Evolutionary conservation across 2,329 filamentous ascomycete species (phyloP).

Genomic region (Helotiales sp.): DNA sequence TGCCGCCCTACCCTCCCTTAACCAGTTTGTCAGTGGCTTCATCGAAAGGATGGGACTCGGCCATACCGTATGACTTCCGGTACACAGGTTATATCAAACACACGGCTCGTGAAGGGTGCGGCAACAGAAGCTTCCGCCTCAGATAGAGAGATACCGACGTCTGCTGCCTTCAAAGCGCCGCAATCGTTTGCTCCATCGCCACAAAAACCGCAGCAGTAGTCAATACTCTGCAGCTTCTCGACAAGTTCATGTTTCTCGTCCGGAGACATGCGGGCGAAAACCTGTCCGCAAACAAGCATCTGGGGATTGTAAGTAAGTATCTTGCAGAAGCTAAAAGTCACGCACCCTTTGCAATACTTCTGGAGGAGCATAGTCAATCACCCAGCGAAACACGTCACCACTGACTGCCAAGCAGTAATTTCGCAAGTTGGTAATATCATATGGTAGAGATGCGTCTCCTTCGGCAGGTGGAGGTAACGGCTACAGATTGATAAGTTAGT

Average conservation of each 20-base stretch:
- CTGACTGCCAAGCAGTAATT: conserved; percentile 89
- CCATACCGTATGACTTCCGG: conserved; percentile 79
- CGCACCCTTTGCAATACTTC: conserved; percentile 69
- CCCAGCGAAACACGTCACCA: conserved; percentile 95
- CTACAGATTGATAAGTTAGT: conserved; percentile 40
- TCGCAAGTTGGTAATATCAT: conserved; percentile 75
- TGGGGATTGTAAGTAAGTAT: conserved; percentile 38
- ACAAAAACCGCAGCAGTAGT: conserved; percentile 94
- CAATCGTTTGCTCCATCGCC: conserved; percentile 98
- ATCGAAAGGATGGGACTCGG: conserved; percentile 9
- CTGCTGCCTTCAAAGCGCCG: conserved; percentile 92
- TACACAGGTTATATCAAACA: conserved; percentile 97
- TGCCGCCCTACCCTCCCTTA: conserved; percentile 82
- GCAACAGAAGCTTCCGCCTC: conserved; percentile 97
- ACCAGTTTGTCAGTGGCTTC: conserved; percentile 13
- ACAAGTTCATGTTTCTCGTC: conserved; percentile 98
- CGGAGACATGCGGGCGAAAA: conserved; percentile 97
- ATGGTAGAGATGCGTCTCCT: conserved; percentile 79
- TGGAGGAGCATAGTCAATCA: conserved; percentile 86
- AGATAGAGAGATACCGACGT: conserved; percentile 94
- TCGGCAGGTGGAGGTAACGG: conserved; percentile 71
- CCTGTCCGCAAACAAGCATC: conserved; percentile 88
- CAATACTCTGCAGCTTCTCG: conserved; percentile 93
- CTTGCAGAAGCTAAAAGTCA: conserved; percentile 14
- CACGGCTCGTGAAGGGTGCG: conserved; percentile 92